phyloP scores from a whole-genome alignment of 352 stramenopile species.

The Phytophthora idaei region DNA sequence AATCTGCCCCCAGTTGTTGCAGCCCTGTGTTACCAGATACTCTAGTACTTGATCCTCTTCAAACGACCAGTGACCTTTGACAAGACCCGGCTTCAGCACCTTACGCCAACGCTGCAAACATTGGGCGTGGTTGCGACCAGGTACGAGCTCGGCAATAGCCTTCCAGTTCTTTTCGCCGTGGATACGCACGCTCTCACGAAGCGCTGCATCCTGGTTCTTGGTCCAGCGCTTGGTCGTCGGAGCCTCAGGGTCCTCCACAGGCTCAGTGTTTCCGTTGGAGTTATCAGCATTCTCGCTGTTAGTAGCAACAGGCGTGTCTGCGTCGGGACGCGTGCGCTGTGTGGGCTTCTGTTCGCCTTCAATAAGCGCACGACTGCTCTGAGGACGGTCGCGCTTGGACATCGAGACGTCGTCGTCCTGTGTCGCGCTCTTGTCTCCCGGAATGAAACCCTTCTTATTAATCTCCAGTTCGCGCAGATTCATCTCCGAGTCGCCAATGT shows the following conservation, averaged over 20 bases:
- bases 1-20: conserved; percentile 95
- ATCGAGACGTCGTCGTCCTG: conserved; percentile 42
- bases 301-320: conserved; percentile 21
- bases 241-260: conserved; percentile 65
- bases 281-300: conserved; percentile 39
- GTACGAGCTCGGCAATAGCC: conserved; percentile 84
- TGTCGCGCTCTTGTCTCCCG: conserved; percentile 16
- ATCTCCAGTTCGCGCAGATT: conserved; percentile 83
- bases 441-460: conserved; percentile 66
- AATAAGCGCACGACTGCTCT: conserved; percentile 66
- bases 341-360: conserved; percentile 67
- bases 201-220: conserved; percentile 82
- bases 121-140: conserved; percentile 86
- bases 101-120: conserved; percentile 92
- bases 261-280: conserved; percentile 41
- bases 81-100: conserved; percentile 94
- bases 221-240: conserved; percentile 89
- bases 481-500: conserved; percentile 82
- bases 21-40: conserved; percentile 86
- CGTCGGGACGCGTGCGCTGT: conserved; percentile 62
- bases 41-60: conserved; percentile 95
- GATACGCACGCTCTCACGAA: conserved; percentile 82
- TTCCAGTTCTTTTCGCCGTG: conserved; percentile 92
- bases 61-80: conserved; percentile 96
- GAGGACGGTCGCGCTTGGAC: conserved; percentile 72